A percentile compares a stretch with the other conserved stretches of the same genome.
Conservation (phyloP, 2,329 filamentous ascomycete genomes). For the Aspergillus jensenii region DNA sequence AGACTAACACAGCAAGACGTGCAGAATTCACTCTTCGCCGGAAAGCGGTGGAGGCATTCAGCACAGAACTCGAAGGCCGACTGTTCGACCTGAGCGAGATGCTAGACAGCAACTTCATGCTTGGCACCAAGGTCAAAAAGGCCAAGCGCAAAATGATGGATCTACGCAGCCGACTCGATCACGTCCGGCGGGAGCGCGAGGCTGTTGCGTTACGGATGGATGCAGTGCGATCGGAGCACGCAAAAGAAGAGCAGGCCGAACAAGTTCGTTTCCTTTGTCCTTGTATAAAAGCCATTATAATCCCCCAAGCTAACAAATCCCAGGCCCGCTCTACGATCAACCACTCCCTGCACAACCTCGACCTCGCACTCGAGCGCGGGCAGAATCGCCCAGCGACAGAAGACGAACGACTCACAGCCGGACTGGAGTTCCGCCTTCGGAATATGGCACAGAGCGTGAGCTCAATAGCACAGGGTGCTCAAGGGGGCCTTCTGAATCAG, state of each 20-base stretch:
- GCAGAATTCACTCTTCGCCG: conserved; percentile 45
- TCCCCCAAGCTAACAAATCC: background rate
- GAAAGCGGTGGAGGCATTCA: conserved; percentile 50
- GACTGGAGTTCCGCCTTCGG: conserved; percentile 45
- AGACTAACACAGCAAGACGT: conserved; percentile 39
- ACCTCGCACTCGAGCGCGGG: conserved; percentile 41
- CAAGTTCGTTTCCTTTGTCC: conserved; percentile 26
- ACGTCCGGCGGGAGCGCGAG: conserved; percentile 50
- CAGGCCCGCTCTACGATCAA: conserved; percentile 42
- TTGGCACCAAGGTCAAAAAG: conserved; percentile 46
- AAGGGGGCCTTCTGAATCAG: conserved; percentile 43
- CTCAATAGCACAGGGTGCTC: conserved; percentile 34
- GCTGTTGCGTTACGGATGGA: conserved; percentile 52
- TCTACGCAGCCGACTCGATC: conserved; percentile 49
- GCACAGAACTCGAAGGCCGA: conserved; percentile 48
- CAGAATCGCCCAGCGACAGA: conserved; percentile 24
- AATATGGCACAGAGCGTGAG: conserved; percentile 43
- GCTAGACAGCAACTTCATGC: conserved; percentile 50
- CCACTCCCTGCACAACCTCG: conserved; percentile 43
- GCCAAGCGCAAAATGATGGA: conserved; percentile 47
- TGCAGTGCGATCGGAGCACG: conserved; percentile 44
- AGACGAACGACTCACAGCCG: conserved; percentile 26
- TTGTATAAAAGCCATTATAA: background rate
- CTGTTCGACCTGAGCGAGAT: conserved; percentile 54
- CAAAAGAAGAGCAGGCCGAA: conserved; percentile 38